These are phyloP conservation scores for Aspergillus sclerotiicarbonarius DNA, from an alignment of 495 filamentous ascomycete genomes.

Conservation along the genomic window DNA sequence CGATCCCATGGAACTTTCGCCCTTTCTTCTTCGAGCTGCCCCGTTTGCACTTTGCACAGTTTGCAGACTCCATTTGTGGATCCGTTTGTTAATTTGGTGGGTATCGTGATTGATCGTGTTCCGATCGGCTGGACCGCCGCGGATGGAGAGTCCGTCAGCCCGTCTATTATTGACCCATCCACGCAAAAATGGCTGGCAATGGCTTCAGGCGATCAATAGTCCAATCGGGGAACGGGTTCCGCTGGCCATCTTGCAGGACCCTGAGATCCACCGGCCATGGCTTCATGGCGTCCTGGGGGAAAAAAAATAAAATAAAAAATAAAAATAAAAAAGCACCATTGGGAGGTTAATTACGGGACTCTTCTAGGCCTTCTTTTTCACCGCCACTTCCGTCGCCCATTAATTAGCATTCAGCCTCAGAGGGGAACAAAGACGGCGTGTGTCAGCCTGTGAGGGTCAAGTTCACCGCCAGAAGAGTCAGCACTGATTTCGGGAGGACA, in stretches of 20 bases:
- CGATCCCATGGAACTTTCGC: neutral
- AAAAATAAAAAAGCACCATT: neutral
- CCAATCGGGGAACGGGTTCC: slow-evolving; percentile 4
- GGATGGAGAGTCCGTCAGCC: slow-evolving; percentile 1
- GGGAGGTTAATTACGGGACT: neutral
- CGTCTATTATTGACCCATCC: slow-evolving; percentile 4
- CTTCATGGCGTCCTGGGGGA: neutral
- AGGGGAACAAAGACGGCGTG: neutral
- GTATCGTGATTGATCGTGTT: slow-evolving; percentile 1
- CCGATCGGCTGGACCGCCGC: neutral
- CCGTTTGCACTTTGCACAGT: neutral
- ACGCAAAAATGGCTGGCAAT: neutral
- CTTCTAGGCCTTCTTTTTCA: neutral
- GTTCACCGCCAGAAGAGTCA: neutral
- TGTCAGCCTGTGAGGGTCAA: neutral
- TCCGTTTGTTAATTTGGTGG: neutral
- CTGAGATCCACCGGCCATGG: slow-evolving; percentile 1
- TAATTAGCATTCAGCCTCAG: neutral
- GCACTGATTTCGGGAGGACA: neutral
- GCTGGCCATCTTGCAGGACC: neutral
- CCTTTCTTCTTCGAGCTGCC: neutral
- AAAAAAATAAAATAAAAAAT: too few species aligned
- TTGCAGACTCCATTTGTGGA: neutral
- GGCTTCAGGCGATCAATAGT: slow-evolving; percentile 8
- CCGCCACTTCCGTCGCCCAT: slow-evolving; percentile 4